A percentile compares a stretch with the other conserved stretches of the same genome.
Evolutionary conservation across 352 stramenopile genomes (phyloP).

Genomic region (Phytophthora pluvialis): DNA sequence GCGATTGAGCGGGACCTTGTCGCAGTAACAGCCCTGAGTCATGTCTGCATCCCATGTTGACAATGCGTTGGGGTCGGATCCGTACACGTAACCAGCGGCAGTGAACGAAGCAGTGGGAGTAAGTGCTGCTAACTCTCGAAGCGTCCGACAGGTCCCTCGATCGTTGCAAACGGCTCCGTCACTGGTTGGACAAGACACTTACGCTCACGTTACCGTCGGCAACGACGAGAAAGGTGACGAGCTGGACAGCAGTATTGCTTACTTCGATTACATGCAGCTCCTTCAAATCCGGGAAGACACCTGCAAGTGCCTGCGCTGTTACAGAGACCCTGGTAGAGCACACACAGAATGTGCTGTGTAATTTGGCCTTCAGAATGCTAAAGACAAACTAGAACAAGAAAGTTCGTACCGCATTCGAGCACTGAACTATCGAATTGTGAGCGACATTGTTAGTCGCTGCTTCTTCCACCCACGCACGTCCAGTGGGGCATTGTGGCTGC

Average conservation of each 20-base stretch:
- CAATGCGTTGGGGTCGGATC: slow-evolving; percentile 69
- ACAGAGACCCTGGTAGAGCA: slow-evolving; percentile 55
- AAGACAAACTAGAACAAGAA: background rate
- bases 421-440: slow-evolving; percentile 59
- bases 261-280: slow-evolving; percentile 72
- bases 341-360: background rate
- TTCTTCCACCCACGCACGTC: slow-evolving; percentile 76
- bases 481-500: slow-evolving; percentile 51
- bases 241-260: slow-evolving; percentile 3
- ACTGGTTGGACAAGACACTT: slow-evolving; percentile 58
- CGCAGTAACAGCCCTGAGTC: slow-evolving; percentile 87
- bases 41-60: slow-evolving; percentile 91
- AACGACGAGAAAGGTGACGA: background rate
- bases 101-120: slow-evolving; percentile 49
- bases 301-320: slow-evolving; percentile 55
- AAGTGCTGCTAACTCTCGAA: slow-evolving; percentile 60
- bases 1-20: slow-evolving; percentile 70
- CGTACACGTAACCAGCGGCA: slow-evolving; percentile 66
- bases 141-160: slow-evolving; percentile 52
- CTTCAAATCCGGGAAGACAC: slow-evolving; percentile 74
- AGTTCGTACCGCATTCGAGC: slow-evolving; percentile 68
- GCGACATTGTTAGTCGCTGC: slow-evolving; percentile 52
- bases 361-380: background rate
- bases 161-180: slow-evolving; percentile 46
- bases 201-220: background rate